Base-by-base conservation (phyloP, 2,329 filamentous ascomycete species). In the Alternaria ethzedia region DNA sequence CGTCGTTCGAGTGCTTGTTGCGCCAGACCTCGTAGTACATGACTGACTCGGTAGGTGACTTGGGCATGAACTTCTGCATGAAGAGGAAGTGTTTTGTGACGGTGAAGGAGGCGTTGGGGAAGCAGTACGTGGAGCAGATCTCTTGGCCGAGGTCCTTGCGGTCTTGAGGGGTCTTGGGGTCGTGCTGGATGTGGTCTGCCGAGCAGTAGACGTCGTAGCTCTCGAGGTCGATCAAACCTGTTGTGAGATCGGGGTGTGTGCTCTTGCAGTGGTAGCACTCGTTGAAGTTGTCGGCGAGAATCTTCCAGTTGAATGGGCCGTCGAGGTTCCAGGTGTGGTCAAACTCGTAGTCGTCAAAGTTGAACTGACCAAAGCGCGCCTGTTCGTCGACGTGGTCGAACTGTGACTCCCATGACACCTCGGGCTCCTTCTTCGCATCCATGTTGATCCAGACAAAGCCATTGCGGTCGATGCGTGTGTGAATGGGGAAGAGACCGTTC, bases 1-100 rank as follows among this genome's bases (percentile, higher is more conserved):
- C 84, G 15, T 89, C 85, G n/a, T 82, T 83, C 5, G 87, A 85
- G 73, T 86, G 79, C 74, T 86, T 87, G 82, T 90, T 87, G 63
- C 86, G 83, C 82, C 84, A 90, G 54, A 90, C 85, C 72, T 90
- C 86, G 76, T 90, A 90, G 60, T 83, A 82, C 85, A 90, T 89
- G 43, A 81, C 80, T 2, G 85, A 86, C 45, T 78, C 83, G 36
- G 78, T 82, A 0, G 88, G 81, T 2, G 82, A 80, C 51, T 79
- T 83, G 12, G 88, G 88, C 12, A 90, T 82, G 76, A 89, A 89
- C 61, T 87, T 82, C 73, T 89, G 87, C 58, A 89, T 85, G 81
- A 88, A 88, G 78, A 90, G 86, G 77, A 89, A 89, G 77, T 89
- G 72, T 70, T 72, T 68, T 69, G 71, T 75, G 41, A 77, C 69